Base-by-base conservation (phyloP, 1,139 yeast species). In the Sugiyamaella grinbergsii region DNA sequence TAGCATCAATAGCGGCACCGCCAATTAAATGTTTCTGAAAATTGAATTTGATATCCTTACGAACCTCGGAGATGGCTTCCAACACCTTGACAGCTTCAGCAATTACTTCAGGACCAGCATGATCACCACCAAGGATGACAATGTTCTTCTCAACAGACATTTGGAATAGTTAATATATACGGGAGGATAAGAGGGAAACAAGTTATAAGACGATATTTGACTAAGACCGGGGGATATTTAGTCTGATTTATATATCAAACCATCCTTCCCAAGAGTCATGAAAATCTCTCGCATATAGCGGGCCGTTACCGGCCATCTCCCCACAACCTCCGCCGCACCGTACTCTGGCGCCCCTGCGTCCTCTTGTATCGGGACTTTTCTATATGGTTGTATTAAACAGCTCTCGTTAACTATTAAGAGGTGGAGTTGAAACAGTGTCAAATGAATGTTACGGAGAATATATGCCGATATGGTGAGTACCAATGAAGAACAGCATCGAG, bases 1-100 rank as follows among this genome's bases (percentile, higher is more conserved):
- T 85, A 53, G 96, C 97, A 68, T 93, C 98, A 66, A 93, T 91
- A 47, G 98, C 96, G 49, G 98, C 97, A 60, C 98, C 98, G 55
- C 98, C 98, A 63, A 93, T 91, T 63, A 91, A 78, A 65, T 90
- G 96, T 56, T 84, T 73, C 63, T 85, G 78, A 70, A 89, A 88
- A 48, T 85, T 80, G 68, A 93, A 91, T 64, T 82, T 72, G 63
- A 85, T 73, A 13, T 56, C 54, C 29, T 91, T 85, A 47, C 84
- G 80, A 51, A 71, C 80, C 56, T 76, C 77, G 61, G 81, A 81
- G 62, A 93, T 85, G 49, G 96, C 89, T 53, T 81, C 76, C 56
- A 93, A 78, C 31, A 93, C 96, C 71, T 91, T 93, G 64, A 91
- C 81, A 44, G 98, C 97, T 75, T 91, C 98, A 28, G 74, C 81